phyloP scores from a whole-genome alignment of 495 filamentous ascomycete genomes.

The Alectoria sarmentosa region DNA sequence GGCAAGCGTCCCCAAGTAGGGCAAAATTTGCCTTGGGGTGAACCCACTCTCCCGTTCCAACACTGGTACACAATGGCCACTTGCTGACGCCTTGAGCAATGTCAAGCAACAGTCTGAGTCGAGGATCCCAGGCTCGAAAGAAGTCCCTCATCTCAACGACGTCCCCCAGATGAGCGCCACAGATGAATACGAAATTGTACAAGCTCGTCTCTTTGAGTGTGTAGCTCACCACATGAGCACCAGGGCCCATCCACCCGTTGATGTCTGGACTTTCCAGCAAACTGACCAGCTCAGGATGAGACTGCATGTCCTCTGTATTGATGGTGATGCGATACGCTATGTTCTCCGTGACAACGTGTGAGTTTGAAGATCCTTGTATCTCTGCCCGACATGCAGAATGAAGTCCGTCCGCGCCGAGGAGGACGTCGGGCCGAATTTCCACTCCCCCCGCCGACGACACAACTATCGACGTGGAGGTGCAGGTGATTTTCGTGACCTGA shows the following conservation, averaged over 20 bases:
- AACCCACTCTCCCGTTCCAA: slow-evolving; percentile 38
- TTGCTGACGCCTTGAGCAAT: slow-evolving; percentile 45
- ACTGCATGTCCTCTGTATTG: slow-evolving; percentile 40
- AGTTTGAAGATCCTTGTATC: neutral
- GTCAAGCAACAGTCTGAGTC: slow-evolving; percentile 40
- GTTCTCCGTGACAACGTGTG: neutral
- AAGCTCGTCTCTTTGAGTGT: slow-evolving; percentile 40
- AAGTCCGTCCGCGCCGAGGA: slow-evolving; percentile 49
- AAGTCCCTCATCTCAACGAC: slow-evolving; percentile 55
- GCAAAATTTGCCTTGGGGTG: slow-evolving; percentile 45
- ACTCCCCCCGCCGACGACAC: slow-evolving; percentile 28
- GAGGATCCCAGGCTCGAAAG: slow-evolving; percentile 48
- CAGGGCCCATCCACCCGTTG: slow-evolving; percentile 38
- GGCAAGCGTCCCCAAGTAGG: slow-evolving; percentile 58
- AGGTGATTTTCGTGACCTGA: slow-evolving; percentile 37
- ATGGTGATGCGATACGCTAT: neutral
- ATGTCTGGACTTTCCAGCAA: slow-evolving; percentile 23
- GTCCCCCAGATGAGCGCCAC: slow-evolving; percentile 52
- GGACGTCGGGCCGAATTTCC: slow-evolving; percentile 37
- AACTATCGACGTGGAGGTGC: slow-evolving; percentile 29
- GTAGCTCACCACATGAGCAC: slow-evolving; percentile 49
- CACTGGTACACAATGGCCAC: slow-evolving; percentile 33
- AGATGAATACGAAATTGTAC: slow-evolving; percentile 55
- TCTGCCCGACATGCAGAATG: slow-evolving; percentile 16
- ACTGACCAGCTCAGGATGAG: slow-evolving; percentile 35